Conservation (phyloP, 331 rosid species). For the Saraca asoca region DNA sequence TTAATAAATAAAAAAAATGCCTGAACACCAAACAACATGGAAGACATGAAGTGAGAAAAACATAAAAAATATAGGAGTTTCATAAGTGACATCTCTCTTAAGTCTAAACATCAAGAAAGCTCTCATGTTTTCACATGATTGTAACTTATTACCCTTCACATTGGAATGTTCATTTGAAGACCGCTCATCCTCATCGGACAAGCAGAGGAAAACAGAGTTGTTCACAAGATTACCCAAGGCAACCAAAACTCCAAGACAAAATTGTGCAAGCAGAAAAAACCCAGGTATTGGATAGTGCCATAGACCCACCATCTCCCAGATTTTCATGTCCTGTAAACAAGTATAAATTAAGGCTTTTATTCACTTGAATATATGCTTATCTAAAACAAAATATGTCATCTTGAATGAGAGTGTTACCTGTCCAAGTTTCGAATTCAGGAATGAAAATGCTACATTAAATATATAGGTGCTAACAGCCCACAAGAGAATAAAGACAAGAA, state of each 20-base stretch:
- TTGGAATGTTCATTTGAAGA: slow-evolving; percentile 54
- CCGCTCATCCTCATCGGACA: slow-evolving; percentile 70
- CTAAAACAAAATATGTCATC: slow-evolving; percentile 26
- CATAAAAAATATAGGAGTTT: neutral
- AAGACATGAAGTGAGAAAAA: neutral
- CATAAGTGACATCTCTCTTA: neutral
- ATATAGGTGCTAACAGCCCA: slow-evolving; percentile 99
- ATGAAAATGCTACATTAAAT: slow-evolving; percentile 86
- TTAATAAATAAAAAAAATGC: slow-evolving; percentile 15
- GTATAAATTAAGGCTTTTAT: slow-evolving; percentile 36
- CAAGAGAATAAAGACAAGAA: slow-evolving; percentile 97
- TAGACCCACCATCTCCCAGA: slow-evolving; percentile 98
- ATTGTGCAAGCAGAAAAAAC: slow-evolving; percentile 92
- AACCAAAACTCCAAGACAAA: slow-evolving; percentile 92
- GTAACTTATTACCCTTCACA: slow-evolving; percentile 55
- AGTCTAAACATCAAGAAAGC: slow-evolving; percentile 9
- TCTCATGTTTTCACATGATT: slow-evolving; percentile 24
- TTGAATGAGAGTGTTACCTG: slow-evolving; percentile 59
- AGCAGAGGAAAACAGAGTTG: slow-evolving; percentile 87
- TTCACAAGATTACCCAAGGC: slow-evolving; percentile 98
- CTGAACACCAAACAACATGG: neutral
- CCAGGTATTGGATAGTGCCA: slow-evolving; percentile 99
- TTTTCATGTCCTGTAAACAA: slow-evolving; percentile 78
- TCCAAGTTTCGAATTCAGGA: slow-evolving; percentile 80
- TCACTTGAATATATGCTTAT: slow-evolving; percentile 21